Base-by-base conservation (phyloP, 805 yeast species). In the Sugiyamaella marilandica region DNA sequence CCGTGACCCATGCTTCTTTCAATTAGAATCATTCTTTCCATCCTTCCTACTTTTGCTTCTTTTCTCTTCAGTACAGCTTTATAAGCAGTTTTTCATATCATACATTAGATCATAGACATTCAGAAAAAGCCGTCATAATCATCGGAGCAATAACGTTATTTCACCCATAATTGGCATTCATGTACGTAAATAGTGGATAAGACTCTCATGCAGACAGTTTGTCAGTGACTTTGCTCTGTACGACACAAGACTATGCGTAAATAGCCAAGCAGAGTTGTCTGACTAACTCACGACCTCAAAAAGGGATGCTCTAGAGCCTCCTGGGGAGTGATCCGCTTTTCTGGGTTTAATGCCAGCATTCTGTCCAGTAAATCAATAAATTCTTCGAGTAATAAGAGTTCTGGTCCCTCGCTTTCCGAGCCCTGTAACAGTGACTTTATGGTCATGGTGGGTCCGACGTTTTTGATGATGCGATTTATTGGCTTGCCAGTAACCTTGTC, bases 241-340 rank as follows among this genome's bases (percentile, higher is more conserved):
- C 7, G 29, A 7, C 29, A 24, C 11, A 44, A 44, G 34, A 10
- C 14, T 24, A 10, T 14, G 32, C 36, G 18, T 55, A 33, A 29
- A n/a, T 14, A n/a, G 14, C 21, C 7, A 24, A 24, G 29, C 7
- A 24, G 7, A 5, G 3, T 24, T 24, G 29, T 7, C 29, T 24
- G 29, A 24, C 29, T 24, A 24, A 5, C 7, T 24, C 29, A 24
- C 29, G 29, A 24, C 9, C 21, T 59, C 50, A 82, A 64, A 52
- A 84, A 73, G 10, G 82, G 80, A 67, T 84, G 88, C 37, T 68
- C 62, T 45, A 87, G 71, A 19, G 90, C 84, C 47, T 79, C 77
- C 21, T 78, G 78, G 5, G 94, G 87, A 45, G 81, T 74, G 34
- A 88, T 78, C 70, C 97, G 78, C 59, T 79, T 76, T 29, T 71